Evolutionary conservation across 306 rosid genomes (phyloP).

Genomic region (Cucurbita pepo): DNA sequence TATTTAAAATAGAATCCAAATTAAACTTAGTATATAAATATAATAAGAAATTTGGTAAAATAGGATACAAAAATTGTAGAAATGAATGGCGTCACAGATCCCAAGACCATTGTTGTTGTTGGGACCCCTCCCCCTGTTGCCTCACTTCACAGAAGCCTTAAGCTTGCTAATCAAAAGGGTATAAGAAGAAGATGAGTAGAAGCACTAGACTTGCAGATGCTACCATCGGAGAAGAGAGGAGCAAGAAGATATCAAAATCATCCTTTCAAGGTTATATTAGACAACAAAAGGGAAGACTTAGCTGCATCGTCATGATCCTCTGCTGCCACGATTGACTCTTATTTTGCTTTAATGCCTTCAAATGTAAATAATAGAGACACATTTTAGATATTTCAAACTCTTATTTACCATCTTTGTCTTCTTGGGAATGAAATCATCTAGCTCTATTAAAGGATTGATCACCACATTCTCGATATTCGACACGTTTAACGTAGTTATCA

Average conservation of each 20-base stretch:
- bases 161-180: not conserved
- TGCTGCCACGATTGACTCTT: constrained; percentile 60
- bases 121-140: no score
- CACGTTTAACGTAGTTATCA: no score
- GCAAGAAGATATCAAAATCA: constrained; percentile 7
- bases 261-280: constrained; percentile 55
- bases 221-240: not conserved
- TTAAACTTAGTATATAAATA: not conserved
- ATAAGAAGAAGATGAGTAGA: not conserved
- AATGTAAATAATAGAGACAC: no score
- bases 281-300: constrained; percentile 73
- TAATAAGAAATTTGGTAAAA: no score
- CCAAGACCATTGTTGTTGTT: not conserved
- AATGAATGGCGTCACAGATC: not conserved
- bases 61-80: no score
- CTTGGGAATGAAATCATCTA: no score
- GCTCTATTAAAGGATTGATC: no score
- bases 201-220: not conserved
- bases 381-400: no score
- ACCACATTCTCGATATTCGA: no score
- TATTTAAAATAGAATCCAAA: not conserved
- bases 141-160: no score
- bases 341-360: no score
- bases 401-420: no score
- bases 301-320: constrained; percentile 80